Conservation (phyloP, 331 rosid species). For the Malus hybrid region DNA sequence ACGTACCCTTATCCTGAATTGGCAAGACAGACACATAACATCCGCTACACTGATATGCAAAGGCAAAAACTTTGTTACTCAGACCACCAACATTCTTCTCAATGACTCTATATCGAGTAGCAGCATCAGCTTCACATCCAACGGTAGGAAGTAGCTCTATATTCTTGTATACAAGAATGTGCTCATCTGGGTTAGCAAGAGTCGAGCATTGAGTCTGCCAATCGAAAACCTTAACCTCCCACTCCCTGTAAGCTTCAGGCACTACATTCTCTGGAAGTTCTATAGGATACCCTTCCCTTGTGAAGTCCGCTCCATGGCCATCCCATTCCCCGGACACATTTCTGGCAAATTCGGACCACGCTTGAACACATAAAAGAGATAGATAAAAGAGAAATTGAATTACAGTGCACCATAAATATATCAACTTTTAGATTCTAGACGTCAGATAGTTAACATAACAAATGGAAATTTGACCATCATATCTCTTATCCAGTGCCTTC, state of each 20-base stretch:
- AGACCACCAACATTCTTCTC: conserved; percentile 54
- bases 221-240: conserved; percentile 92
- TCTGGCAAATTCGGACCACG: conserved; percentile 70
- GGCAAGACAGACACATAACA: conserved; percentile 74
- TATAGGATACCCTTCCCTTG: conserved; percentile 51
- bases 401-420: not conserved
- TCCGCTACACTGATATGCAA: conserved; percentile 77
- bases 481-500: not conserved
- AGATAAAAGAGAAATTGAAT: conserved; percentile 1
- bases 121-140: conserved; percentile 98
- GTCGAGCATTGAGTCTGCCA: conserved; percentile 99
- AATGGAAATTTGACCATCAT: not conserved
- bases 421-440: not conserved
- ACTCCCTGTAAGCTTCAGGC: conserved; percentile 82
- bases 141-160: conserved; percentile 86
- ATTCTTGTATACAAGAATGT: conserved; percentile 46
- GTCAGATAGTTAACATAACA: not conserved
- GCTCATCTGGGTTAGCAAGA: conserved; percentile 62
- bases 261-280: conserved; percentile 86
- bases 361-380: conserved; percentile 24
- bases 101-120: conserved; percentile 55
- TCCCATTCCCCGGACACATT: conserved; percentile 97
- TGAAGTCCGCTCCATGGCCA: conserved; percentile 85
- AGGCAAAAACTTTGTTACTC: conserved; percentile 33
- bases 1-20: conserved; percentile 23